Evolutionary conservation across 129 eudicot genomes (phyloP).

Genomic region (Deinandra increscens): DNA sequence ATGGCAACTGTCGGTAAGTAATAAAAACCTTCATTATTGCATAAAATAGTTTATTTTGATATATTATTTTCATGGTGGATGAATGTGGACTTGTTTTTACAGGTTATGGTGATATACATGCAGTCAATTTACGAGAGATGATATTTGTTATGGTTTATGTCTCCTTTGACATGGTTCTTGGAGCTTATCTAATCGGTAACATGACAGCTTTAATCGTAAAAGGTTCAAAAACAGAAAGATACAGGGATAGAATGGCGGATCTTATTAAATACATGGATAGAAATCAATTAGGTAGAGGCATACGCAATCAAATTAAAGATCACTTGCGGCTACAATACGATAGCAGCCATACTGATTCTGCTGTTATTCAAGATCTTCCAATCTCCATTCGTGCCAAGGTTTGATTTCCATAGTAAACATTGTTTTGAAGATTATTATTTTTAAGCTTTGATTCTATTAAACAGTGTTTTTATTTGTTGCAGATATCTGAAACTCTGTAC

Average conservation of each 20-base stretch:
- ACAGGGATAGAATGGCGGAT: constrained; percentile 84
- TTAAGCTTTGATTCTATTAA: neutral
- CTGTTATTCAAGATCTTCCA: constrained; percentile 82
- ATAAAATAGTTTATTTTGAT: neutral
- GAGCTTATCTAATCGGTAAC: constrained; percentile 97
- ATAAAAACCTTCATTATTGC: constrained; percentile 2
- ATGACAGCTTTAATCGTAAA: constrained; percentile 94
- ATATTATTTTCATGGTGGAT: constrained; percentile 6
- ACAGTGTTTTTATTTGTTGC: constrained; percentile 31
- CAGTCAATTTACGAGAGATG: constrained; percentile 93
- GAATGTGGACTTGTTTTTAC: constrained; percentile 25
- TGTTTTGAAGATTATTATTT: neutral
- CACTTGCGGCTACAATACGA: constrained; percentile 80
- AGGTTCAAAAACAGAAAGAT: constrained; percentile 91
- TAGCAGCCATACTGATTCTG: constrained; percentile 73
- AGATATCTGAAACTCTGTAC: constrained; percentile 80
- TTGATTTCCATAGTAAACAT: constrained; percentile 9
- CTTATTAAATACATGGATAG: constrained; percentile 75
- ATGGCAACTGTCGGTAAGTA: constrained; percentile 94
- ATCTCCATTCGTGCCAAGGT: constrained; percentile 90
- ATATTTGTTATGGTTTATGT: constrained; percentile 83
- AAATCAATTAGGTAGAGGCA: constrained; percentile 64
- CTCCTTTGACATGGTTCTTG: constrained; percentile 90
- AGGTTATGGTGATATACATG: constrained; percentile 98
- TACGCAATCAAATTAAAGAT: constrained; percentile 72